phyloP scores from a whole-genome alignment of 345 rosid species.

The Noccaea caerulescens region DNA sequence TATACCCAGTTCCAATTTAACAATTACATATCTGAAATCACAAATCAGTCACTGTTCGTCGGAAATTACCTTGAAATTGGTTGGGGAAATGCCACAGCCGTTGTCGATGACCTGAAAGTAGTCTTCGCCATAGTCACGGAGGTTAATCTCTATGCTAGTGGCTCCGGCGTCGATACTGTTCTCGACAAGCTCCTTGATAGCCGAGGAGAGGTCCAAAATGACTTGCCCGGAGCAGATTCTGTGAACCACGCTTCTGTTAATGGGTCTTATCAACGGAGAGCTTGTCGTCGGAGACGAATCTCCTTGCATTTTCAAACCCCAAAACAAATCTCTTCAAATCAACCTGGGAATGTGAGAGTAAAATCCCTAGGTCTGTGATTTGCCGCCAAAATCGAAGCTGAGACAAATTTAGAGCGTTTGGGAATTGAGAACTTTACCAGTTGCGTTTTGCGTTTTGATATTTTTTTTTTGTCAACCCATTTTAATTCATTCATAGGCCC shows the following conservation, averaged over 20 bases:
- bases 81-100: conserved; percentile 87
- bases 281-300: conserved; percentile 31
- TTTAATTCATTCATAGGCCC: neutral
- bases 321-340: conserved; percentile 1
- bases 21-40: neutral
- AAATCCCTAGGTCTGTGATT: conserved; percentile 11
- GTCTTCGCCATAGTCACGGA: conserved; percentile 82
- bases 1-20: conserved; percentile 6
- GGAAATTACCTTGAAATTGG: conserved; percentile 70
- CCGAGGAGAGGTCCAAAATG: conserved; percentile 88
- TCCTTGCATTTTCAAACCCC: conserved; percentile 47
- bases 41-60: neutral
- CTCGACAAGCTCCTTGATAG: conserved; percentile 96
- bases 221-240: conserved; percentile 94
- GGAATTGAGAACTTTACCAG: neutral
- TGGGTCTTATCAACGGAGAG: conserved; percentile 63
- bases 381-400: conserved; percentile 39
- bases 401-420: neutral
- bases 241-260: conserved; percentile 76
- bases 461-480: neutral
- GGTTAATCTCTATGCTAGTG: conserved; percentile 72
- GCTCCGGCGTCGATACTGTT: conserved; percentile 98
- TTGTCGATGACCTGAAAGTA: conserved; percentile 92
- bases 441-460: conserved; percentile 8
- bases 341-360: conserved; percentile 9